Conservation (phyloP, 140 eudicot genomes). For the Senecio squalidus region DNA sequence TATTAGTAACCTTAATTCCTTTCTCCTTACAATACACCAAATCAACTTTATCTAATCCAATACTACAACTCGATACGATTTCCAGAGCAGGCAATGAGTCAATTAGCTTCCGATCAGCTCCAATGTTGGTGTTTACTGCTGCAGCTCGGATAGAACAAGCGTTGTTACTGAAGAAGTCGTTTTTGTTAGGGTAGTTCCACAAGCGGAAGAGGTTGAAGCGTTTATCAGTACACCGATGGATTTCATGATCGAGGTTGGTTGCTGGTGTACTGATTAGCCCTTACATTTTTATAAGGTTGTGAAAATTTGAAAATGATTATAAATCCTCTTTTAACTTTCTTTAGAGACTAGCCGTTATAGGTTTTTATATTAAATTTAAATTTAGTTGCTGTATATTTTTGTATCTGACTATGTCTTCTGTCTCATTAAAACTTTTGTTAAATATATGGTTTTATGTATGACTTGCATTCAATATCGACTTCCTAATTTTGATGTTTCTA, state of each 20-base stretch:
- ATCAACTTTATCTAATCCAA: constrained; percentile 66
- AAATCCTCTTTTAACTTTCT: too few relatives aligned
- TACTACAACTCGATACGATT: constrained; percentile 59
- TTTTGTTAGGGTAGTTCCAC: constrained; percentile 38
- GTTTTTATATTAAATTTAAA: too few relatives aligned
- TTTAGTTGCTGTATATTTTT: too few relatives aligned
- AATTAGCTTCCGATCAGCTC: constrained; percentile 50
- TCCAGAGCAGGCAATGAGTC: constrained; percentile 67
- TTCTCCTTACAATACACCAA: constrained; percentile 64
- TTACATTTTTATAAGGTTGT: too few relatives aligned
- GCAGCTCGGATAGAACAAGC: constrained; percentile 53
- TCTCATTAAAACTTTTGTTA: too few relatives aligned
- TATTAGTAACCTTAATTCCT: constrained; percentile 73
- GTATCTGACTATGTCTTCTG: too few relatives aligned
- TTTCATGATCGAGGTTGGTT: constrained; percentile 28
- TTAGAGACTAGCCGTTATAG: too few relatives aligned
- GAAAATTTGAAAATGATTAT: too few relatives aligned
- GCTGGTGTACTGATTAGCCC: background rate
- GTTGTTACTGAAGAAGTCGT: constrained; percentile 29
- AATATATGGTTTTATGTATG: too few relatives aligned
- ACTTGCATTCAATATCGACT: too few relatives aligned
- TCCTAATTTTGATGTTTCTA: too few relatives aligned
- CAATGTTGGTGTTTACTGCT: constrained; percentile 46
- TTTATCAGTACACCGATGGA: constrained; percentile 48
- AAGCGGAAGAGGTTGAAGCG: constrained; percentile 53